Evolutionary conservation across 495 filamentous ascomycete genomes (phyloP).

Genomic region (Lichina pygmaea): DNA sequence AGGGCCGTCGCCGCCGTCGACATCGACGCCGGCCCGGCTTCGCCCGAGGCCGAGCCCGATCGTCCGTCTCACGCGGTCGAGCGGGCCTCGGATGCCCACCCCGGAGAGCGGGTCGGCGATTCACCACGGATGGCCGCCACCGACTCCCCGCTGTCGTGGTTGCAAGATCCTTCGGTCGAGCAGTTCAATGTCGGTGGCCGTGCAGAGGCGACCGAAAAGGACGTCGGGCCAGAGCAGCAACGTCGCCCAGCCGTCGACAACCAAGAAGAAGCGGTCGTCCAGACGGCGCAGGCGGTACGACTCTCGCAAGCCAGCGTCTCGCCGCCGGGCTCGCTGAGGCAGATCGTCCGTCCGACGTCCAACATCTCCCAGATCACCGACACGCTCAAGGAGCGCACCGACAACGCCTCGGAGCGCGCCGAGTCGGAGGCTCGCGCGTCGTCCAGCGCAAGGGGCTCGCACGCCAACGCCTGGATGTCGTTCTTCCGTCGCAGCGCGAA

Average conservation of each 20-base stretch:
- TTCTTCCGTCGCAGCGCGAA: constrained; percentile 45
- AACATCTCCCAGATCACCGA: constrained; percentile 28
- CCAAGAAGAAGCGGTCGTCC: constrained; percentile 17
- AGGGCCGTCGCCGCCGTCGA: not conserved
- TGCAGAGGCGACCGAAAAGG: not conserved
- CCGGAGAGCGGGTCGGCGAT: constrained; percentile 11
- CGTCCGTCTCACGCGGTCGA: not conserved
- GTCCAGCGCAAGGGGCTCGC: constrained; percentile 15
- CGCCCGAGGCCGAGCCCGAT: not conserved
- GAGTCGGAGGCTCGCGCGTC: constrained; percentile 19
- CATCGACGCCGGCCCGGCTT: not conserved
- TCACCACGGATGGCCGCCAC: not conserved
- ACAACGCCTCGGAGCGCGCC: constrained; percentile 17
- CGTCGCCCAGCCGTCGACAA: constrained; percentile 1
- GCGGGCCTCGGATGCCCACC: not conserved
- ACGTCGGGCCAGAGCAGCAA: not conserved
- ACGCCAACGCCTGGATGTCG: constrained; percentile 30
- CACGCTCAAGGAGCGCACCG: constrained; percentile 17
- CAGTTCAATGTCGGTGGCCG: not conserved
- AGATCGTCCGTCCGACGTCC: constrained; percentile 21
- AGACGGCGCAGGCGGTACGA: constrained; percentile 17
- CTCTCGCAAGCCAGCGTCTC: constrained; percentile 28
- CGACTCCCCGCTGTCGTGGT: constrained; percentile 2
- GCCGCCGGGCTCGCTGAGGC: constrained; percentile 23
- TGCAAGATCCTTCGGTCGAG: constrained; percentile 1